These are phyloP conservation scores for Mentha longifolia DNA, from an alignment of 257 asterid genomes.

Conservation along the genomic window DNA sequence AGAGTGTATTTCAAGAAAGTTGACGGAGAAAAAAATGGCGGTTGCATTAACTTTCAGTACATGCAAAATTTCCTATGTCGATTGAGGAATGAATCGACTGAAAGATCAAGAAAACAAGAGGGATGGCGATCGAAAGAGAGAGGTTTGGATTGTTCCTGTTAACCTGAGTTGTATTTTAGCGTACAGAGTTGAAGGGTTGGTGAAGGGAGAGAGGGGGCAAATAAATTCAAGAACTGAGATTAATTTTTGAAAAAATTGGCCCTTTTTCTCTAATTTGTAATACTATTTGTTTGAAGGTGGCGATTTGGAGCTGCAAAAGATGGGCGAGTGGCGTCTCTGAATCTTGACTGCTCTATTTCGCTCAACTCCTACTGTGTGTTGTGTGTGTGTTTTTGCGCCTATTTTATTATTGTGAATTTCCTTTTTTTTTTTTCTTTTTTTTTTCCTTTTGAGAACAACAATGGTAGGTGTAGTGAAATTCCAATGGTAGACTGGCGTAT, in stretches of 20 bases:
- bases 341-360: conserved; percentile 3
- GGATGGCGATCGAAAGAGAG: not conserved
- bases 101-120: conserved; percentile 33
- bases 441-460: not conserved
- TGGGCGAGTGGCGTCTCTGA: conserved; percentile 14
- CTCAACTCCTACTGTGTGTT: not conserved
- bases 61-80: conserved; percentile 24
- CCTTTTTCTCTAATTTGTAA: not conserved
- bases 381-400: not conserved
- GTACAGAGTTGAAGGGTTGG: conserved; percentile 34
- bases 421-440: too few relatives aligned
- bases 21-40: conserved; percentile 41
- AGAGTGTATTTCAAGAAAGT: conserved; percentile 38
- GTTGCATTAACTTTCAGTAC: conserved; percentile 35
- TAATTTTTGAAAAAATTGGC: not conserved
- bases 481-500: too few relatives aligned
- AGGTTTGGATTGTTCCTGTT: conserved; percentile 22
- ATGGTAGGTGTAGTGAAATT: not conserved
- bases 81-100: conserved; percentile 33
- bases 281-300: conserved; percentile 21
- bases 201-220: conserved; percentile 26
- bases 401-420: not conserved
- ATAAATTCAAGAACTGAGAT: conserved; percentile 6
- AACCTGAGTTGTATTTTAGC: conserved; percentile 32
- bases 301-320: conserved; percentile 36